These are phyloP conservation scores for Iris pallida DNA, from an alignment of 116 monocot genomes.

Conservation along the genomic window DNA sequence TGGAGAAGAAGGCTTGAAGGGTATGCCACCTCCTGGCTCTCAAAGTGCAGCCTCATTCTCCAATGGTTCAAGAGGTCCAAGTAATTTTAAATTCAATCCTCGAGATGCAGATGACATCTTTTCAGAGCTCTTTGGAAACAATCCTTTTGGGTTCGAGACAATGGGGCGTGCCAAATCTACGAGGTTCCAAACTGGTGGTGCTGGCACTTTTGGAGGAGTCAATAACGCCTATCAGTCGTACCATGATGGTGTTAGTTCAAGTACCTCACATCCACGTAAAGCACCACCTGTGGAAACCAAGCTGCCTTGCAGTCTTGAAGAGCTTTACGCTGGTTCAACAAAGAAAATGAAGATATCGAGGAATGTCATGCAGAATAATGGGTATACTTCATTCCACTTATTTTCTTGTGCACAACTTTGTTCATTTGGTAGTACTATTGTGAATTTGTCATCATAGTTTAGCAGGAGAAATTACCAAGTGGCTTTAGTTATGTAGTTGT, in stretches of 20 bases:
- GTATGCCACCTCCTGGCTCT: slow-evolving; percentile 38
- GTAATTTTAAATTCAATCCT: slow-evolving; percentile 47
- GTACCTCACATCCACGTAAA: slow-evolving; percentile 20
- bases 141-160: slow-evolving; percentile 50
- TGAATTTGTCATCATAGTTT: too few relatives aligned
- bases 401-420: too few relatives aligned
- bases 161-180: slow-evolving; percentile 44
- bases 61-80: slow-evolving; percentile 14
- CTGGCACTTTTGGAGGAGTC: slow-evolving; percentile 26
- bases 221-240: not conserved
- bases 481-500: too few relatives aligned
- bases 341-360: slow-evolving; percentile 62
- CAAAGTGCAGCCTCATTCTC: slow-evolving; percentile 24
- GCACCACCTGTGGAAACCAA: slow-evolving; percentile 34
- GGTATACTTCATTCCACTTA: slow-evolving; percentile 20
- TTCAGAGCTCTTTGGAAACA: slow-evolving; percentile 69
- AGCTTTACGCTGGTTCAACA: slow-evolving; percentile 44
- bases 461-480: too few relatives aligned
- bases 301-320: slow-evolving; percentile 47
- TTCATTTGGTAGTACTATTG: too few relatives aligned
- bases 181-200: slow-evolving; percentile 34
- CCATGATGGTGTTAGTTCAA: slow-evolving; percentile 15
- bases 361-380: slow-evolving; percentile 36
- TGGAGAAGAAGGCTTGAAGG: slow-evolving; percentile 76
- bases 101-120: slow-evolving; percentile 82